These are phyloP conservation scores for Hyphopichia homilentoma DNA, from an alignment of 805 yeast genomes.

Conservation along the genomic window DNA sequence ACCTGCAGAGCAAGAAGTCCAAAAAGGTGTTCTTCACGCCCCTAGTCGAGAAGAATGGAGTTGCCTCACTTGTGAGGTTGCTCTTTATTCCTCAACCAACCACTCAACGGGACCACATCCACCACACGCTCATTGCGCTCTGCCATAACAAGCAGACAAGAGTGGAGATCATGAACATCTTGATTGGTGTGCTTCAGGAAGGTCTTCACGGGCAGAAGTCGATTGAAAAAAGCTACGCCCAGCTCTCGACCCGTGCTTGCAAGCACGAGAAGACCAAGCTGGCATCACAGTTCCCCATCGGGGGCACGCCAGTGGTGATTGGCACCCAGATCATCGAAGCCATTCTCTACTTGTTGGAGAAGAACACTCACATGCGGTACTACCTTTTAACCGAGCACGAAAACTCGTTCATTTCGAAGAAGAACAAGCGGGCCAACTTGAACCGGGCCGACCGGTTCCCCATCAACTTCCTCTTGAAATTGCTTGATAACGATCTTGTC, in stretches of 20 bases:
- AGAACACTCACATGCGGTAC: conserved; percentile 63
- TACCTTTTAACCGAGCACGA: conserved; percentile 78
- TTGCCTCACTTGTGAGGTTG: conserved; percentile 66
- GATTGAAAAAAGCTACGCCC: conserved; percentile 58
- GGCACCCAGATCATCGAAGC: conserved; percentile 78
- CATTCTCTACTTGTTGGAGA: conserved; percentile 64
- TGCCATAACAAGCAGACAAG: conserved; percentile 79
- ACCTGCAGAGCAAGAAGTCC: conserved; percentile 11
- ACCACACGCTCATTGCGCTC: conserved; percentile 60
- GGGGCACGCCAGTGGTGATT: conserved; percentile 63
- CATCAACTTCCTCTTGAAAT: conserved; percentile 59
- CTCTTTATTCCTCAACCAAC: conserved; percentile 71
- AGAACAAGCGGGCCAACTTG: conserved; percentile 27
- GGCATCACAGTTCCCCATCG: conserved; percentile 46
- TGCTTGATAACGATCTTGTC: conserved; percentile 62
- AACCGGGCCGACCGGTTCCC: conserved; percentile 58
- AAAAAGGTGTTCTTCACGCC: conserved; percentile 53
- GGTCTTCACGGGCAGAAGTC: conserved; percentile 62
- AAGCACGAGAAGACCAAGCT: conserved; percentile 12
- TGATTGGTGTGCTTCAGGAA: conserved; percentile 70
- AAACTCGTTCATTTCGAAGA: conserved; percentile 34
- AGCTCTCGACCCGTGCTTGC: conserved; percentile 42
- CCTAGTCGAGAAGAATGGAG: conserved; percentile 70
- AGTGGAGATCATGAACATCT: conserved; percentile 63
- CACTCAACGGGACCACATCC: conserved; percentile 57